Base-by-base conservation (phyloP, 2,329 filamentous ascomycete genomes). In the Huntiella savannae region DNA sequence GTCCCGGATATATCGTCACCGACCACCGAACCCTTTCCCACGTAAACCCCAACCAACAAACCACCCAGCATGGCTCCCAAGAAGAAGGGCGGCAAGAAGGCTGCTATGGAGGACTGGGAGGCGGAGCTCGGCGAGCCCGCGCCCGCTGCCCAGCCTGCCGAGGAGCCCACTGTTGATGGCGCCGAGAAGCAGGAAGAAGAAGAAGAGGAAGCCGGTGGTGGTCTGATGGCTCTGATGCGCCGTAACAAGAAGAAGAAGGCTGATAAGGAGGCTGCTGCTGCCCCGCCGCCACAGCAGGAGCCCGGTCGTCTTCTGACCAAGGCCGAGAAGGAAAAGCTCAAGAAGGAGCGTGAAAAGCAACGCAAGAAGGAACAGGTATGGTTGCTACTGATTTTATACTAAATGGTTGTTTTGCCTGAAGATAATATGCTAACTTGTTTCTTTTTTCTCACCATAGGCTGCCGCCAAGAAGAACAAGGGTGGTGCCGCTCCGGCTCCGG, bases 341-440 rank as follows among this genome's bases (percentile, higher is more conserved):
- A 88, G 73, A 98, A 95, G 67, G 91, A 98, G 68, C 78, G 85
- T 51, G 91, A 98, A 69, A 98, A 98, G 76, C 83, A 91, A 66
- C 74, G 87, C 54, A 98, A 98, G 69, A 98, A 87, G 76, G 91
- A 98, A 64, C 82, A 96, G 75, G 85, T 91, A 55, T 37, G 37
- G 37, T 17, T 40, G 50, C 12, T 43, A 39, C 33, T 46, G n/a
- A 16, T 34, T 16, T 15, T 40, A 5, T 41, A n/a, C 40, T 47
- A 8, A 17, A 13, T 42, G 22, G n/a, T 16, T n/a, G 13, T 16
- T 2, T 13, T 28, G 42, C 16, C 11, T 37, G 5, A 17, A 7
- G 22, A n/a, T 36, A 33, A 13, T 4, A 12, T 17, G 37, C 12
- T 15, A 6, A 32, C 34, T 33, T 32, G 40, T 22, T 6, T 12